Percentiles rank a stretch among this genome's conserved stretches.
phyloP scores from a whole-genome alignment of 2,329 filamentous ascomycete species.

The Colletotrichum lindemuthianum region DNA sequence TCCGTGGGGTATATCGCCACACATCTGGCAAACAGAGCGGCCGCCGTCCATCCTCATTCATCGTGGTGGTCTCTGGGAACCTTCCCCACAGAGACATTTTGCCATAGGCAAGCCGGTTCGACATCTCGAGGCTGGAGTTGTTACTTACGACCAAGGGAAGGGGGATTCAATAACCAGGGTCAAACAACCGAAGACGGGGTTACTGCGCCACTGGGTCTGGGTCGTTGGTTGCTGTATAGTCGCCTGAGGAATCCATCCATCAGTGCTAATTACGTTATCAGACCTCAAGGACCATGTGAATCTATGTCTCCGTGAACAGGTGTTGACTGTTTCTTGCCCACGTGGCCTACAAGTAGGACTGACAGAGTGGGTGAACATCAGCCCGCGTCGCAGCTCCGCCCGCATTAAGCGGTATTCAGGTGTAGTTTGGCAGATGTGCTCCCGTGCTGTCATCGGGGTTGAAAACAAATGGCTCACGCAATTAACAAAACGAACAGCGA shows the following conservation, averaged over 20 bases:
- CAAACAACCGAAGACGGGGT: not conserved
- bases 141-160: slow-evolving; percentile 3
- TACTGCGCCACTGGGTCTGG: slow-evolving; percentile 3
- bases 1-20: not conserved
- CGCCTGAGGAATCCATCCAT: not conserved
- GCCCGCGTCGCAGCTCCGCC: not conserved
- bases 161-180: not conserved
- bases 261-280: slow-evolving; percentile 3
- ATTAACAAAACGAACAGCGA: not conserved
- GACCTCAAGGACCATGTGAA: not conserved
- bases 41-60: not conserved
- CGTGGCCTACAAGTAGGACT: not conserved
- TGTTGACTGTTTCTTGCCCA: not conserved
- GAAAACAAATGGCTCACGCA: not conserved
- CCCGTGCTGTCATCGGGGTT: not conserved
- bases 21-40: not conserved
- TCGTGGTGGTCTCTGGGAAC: not conserved
- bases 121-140: not conserved
- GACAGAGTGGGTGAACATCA: not conserved
- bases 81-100: slow-evolving; percentile 6
- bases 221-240: not conserved
- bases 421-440: not conserved
- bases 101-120: not conserved
- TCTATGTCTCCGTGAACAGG: not conserved
- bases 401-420: not conserved